These are phyloP conservation scores for Groenewaldozyma salmanticensis DNA, from an alignment of 805 yeast species.

Conservation along the genomic window DNA sequence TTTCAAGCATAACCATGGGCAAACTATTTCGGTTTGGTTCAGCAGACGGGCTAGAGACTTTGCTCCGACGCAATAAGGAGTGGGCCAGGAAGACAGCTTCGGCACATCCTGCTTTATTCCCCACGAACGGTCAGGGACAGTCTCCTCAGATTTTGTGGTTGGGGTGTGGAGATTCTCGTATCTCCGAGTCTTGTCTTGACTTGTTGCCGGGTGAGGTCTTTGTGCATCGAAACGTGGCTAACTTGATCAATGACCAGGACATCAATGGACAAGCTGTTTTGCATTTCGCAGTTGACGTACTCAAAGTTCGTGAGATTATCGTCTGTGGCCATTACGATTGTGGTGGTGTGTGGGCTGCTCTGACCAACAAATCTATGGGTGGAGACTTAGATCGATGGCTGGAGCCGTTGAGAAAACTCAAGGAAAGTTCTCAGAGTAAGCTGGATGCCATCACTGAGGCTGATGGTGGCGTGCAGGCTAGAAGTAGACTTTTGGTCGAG, in stretches of 20 bases:
- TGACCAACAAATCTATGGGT: conserved; percentile 54
- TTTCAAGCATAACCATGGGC: background rate
- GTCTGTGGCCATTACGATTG: conserved; percentile 95
- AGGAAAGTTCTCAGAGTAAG: conserved; percentile 46
- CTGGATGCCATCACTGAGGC: conserved; percentile 44
- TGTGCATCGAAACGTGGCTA: conserved; percentile 82
- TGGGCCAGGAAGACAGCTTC: conserved; percentile 40
- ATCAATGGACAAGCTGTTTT: conserved; percentile 65
- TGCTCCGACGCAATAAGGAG: conserved; percentile 32
- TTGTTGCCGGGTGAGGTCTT: conserved; percentile 89
- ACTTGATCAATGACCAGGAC: conserved; percentile 59
- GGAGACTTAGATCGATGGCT: conserved; percentile 68
- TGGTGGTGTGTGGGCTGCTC: conserved; percentile 82
- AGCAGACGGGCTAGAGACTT: conserved; percentile 26
- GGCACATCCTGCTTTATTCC: conserved; percentile 49
- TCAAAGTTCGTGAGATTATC: conserved; percentile 70
- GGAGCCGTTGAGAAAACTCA: conserved; percentile 52
- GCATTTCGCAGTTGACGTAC: conserved; percentile 78
- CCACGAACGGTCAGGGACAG: conserved; percentile 69
- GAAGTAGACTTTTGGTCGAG: conserved; percentile 52
- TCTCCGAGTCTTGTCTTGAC: conserved; percentile 66
- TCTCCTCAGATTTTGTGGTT: conserved; percentile 90
- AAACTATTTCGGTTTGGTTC: conserved; percentile 26
- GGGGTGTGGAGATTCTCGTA: conserved; percentile 89
- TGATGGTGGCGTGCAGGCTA: conserved; percentile 31